Base-by-base conservation (phyloP, 345 rosid species). In the Erucastrum elatum region DNA sequence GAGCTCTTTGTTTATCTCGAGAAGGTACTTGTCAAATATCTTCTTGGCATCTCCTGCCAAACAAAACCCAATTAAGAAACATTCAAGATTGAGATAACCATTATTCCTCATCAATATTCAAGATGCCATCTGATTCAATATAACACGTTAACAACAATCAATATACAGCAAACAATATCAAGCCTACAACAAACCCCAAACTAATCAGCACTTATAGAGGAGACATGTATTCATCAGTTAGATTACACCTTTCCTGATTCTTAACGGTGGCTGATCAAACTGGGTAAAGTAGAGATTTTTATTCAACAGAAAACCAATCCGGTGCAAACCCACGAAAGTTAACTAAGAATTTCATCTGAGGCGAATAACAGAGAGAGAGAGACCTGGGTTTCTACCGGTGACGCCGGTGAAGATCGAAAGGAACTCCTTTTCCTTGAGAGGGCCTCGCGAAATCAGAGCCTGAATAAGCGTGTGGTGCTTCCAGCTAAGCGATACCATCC, bases 381-480 rank as follows among this genome's bases (percentile, higher is more conserved):
- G 49, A 92, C 98, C 90, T 73, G 90, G 80, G 81, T 78, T 81
- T 64, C 80, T 84, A 1, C 88, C 90, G 46, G 91, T 80, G 85
- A 90, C 83, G 79, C 82, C 90, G n/a, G 81, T 64, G 90, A 90
- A 95, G 77, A 95, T 68, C 25, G 84, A 80, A 56, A 76, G 86
- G 83, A 93, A 89, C 10, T 93, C 98, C 64, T 73, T 78, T 81
- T 86, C 94, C 65, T 77, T 53, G 49, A 95, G 90, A 39, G 99
- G 97, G 58, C 99, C 99, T 59, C 98, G 90, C 4, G 88, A 79
- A 71, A 95, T 80, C 82, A 95, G 72, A 71, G 93, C 88, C 79
- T 95, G 99, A 77, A 95, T 84, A 65, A 95, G 90, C 53, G 90
- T 76, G 39, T 93, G 96, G 86, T 95, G 97, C 82, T 80, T 85